Conservation (phyloP, 805 yeast species). For the Kuraishia floccosa region DNA sequence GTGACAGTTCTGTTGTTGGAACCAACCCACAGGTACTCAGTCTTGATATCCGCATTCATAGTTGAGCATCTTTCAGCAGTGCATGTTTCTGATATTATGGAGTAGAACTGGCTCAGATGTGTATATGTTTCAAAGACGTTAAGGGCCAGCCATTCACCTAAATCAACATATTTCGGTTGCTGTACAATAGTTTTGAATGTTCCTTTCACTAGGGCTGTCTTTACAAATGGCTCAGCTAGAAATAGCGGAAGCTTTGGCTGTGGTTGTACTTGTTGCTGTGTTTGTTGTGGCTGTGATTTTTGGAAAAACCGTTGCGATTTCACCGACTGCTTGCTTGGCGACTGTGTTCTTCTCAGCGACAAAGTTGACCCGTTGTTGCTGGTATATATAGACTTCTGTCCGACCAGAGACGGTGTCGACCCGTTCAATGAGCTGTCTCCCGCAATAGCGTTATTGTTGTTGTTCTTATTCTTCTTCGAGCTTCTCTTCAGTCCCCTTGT, state of each 20-base stretch:
- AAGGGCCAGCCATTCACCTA: conserved; percentile 92
- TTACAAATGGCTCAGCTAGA: conserved; percentile 84
- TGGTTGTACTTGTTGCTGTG: conserved; percentile 15
- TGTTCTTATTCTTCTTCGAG: conserved; percentile 25
- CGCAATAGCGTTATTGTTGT: not conserved
- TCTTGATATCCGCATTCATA: conserved; percentile 92
- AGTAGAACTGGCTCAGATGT: conserved; percentile 79
- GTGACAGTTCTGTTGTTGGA: conserved; percentile 65
- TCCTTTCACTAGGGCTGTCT: conserved; percentile 92
- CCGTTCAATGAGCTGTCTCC: not conserved
- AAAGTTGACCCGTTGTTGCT: conserved; percentile 31
- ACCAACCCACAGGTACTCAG: conserved; percentile 82
- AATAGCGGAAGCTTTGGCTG: conserved; percentile 42
- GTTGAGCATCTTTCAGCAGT: conserved; percentile 85
- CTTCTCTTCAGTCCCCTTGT: conserved; percentile 9
- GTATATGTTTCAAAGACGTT: conserved; percentile 85
- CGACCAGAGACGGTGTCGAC: conserved; percentile 1
- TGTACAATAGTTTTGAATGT: conserved; percentile 93
- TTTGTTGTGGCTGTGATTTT: conserved; percentile 9
- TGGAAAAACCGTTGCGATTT: conserved; percentile 13
- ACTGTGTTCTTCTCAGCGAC: conserved; percentile 33
- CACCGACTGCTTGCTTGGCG: conserved; percentile 32
- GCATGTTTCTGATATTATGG: conserved; percentile 82
- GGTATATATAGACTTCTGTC: conserved; percentile 16
- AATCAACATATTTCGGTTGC: conserved; percentile 88